Base-by-base conservation (phyloP, 148 eudicot species). In the Rhododendron vialii region DNA sequence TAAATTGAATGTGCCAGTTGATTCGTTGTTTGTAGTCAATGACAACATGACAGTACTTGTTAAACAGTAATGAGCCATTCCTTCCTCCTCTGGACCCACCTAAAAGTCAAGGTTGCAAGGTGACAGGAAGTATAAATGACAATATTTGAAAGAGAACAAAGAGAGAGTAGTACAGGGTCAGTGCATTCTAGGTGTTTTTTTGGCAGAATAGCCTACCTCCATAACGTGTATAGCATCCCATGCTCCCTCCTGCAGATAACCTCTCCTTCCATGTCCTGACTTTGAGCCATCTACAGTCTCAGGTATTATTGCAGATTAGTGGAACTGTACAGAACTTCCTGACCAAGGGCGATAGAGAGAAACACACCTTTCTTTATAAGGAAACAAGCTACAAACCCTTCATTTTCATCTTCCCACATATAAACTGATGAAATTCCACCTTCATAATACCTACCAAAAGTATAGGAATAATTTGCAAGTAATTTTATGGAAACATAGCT, bases 211-310 rank as follows among this genome's bases (percentile, higher is more conserved):
- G 83, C 74, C 33, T 87, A 94, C 99, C 99, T 97, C 93, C 83
- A 97, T 93, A 82, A 97, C 99, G 90, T 97, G 99, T 80, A 97
- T 97, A 75, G 99, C 99, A 89, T 97, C 99, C 98, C 99, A 97
- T 81, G 92, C 90, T 78, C 99, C 99, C 88, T 97, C 99, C 80
- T 95, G 94, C 84, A 97, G 88, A 92, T 94, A 90, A 83, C 98
- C 99, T 92, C 98, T 92, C 90, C 95, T 92, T 87, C 99, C 99
- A 78, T 95, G 95, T 78, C 94, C 98, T 83, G 94, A 85, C 89
- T 89, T 93, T 83, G 98, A 94, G 82, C 98, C 98, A 94, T 97
- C 98, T 94, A 85, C 83, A 85, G 76, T 50, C 76, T 7, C 80
- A 86, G 79, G 55, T 88, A 84, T 38, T 43, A 81, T 83, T 69